phyloP scores from a whole-genome alignment of 371 early-diverging fungal genomes.

The Nematocida sp. region DNA sequence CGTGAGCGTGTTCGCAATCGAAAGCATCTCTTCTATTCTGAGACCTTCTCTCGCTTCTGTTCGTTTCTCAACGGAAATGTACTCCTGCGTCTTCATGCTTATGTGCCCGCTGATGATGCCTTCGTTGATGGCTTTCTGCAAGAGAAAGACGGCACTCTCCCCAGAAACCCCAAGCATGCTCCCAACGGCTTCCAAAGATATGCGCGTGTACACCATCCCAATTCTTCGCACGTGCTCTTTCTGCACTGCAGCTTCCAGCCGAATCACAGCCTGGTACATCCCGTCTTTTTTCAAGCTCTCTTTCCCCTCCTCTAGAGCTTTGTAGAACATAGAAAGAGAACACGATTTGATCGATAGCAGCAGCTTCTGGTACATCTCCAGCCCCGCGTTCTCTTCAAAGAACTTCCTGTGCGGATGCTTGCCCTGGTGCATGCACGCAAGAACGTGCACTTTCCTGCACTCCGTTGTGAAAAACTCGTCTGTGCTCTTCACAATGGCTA shows the following conservation, averaged over 20 bases:
- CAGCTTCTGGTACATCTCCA: conserved; percentile 20
- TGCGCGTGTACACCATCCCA: conserved; percentile 18
- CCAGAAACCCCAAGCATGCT: conserved; percentile 6
- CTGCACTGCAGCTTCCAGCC: conserved; percentile 31
- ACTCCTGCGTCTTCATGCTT: not conserved
- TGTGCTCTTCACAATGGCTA: conserved; percentile 36
- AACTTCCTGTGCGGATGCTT: conserved; percentile 15
- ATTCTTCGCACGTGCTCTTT: conserved; percentile 42
- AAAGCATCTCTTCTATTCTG: conserved; percentile 35
- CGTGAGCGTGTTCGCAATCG: conserved; percentile 14
- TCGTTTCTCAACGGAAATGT: conserved; percentile 9
- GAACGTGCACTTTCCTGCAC: conserved; percentile 26
- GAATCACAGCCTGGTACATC: not conserved
- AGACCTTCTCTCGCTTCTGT: not conserved
- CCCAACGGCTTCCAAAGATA: not conserved
- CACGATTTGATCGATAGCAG: conserved; percentile 35
- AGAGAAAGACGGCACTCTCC: conserved; percentile 28
- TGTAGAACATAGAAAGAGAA: conserved; percentile 19
- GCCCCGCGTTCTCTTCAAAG: conserved; percentile 7
- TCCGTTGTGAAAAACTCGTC: conserved; percentile 20
- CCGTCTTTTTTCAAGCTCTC: conserved; percentile 7
- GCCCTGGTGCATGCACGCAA: conserved; percentile 35
- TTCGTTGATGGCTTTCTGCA: conserved; percentile 17
- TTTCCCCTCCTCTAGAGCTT: not conserved
- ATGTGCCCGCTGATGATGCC: conserved; percentile 19